Conservation (phyloP, 257 asterid genomes). For the Asclepias syriaca region DNA sequence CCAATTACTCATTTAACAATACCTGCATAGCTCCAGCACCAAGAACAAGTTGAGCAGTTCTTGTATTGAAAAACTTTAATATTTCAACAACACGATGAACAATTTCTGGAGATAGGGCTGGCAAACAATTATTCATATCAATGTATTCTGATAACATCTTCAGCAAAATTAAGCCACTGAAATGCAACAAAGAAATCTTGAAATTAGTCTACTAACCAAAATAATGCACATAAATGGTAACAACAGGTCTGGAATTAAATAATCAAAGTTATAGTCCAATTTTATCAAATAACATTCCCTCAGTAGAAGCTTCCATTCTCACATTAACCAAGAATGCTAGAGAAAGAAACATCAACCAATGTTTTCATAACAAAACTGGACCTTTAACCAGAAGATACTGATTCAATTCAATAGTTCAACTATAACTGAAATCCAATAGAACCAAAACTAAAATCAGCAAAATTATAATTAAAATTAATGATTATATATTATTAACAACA, state of each 20-base stretch:
- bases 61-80: conserved; percentile 85
- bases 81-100: conserved; percentile 93
- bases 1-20: conserved; percentile 8
- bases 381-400: too few species aligned
- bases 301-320: neutral
- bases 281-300: neutral
- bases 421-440: too few species aligned
- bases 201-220: conserved; percentile 6
- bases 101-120: conserved; percentile 79
- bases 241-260: neutral
- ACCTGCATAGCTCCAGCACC: conserved; percentile 99
- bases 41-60: conserved; percentile 97
- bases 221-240: neutral
- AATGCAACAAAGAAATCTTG: conserved; percentile 10
- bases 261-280: neutral
- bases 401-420: too few species aligned
- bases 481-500: too few species aligned
- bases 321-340: neutral
- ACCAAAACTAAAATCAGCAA: too few species aligned
- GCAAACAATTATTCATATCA: conserved; percentile 72
- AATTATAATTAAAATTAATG: too few species aligned
- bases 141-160: conserved; percentile 91
- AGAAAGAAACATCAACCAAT: neutral
- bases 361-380: too few species aligned
- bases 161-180: conserved; percentile 95